phyloP scores from a whole-genome alignment of 306 rosid species.

The Macrotyloma uniflorum region DNA sequence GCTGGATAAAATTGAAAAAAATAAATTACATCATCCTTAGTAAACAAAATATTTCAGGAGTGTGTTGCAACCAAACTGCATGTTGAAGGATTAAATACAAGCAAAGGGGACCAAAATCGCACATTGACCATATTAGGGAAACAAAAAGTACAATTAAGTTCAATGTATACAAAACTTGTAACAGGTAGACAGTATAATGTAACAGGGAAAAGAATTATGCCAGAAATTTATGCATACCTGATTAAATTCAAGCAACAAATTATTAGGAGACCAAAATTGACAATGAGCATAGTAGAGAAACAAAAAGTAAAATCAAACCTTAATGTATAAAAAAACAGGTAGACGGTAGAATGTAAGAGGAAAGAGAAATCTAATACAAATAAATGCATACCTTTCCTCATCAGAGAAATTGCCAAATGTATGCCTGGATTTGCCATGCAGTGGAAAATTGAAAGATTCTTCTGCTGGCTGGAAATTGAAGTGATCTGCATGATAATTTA shows the following conservation, averaged over 20 bases:
- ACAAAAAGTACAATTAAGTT: no score
- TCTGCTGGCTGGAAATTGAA: constrained; percentile 44
- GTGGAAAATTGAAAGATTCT: constrained; percentile 39
- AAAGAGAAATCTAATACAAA: not conserved
- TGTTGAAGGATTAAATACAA: not conserved
- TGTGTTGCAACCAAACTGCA: not conserved
- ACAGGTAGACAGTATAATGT: no score
- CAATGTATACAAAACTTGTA: no score
- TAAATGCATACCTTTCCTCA: constrained; percentile 57
- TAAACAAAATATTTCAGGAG: not conserved
- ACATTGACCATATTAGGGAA: no score
- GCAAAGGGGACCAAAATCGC: no score
- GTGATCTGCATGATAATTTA: constrained; percentile 45
- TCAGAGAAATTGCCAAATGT: constrained; percentile 45
- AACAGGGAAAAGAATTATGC: no score
- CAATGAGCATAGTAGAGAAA: not conserved
- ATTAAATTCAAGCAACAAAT: not conserved
- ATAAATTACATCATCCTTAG: not conserved
- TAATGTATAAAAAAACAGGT: not conserved
- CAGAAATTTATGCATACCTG: no score
- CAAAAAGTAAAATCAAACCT: not conserved
- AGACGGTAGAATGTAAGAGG: not conserved
- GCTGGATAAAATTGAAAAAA: constrained; percentile 36
- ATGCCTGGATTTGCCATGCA: constrained; percentile 36
- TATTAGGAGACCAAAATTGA: not conserved